These are phyloP conservation scores for Rhodotorula graminis DNA, from an alignment of 768 basidiomycete species.

Conservation along the genomic window DNA sequence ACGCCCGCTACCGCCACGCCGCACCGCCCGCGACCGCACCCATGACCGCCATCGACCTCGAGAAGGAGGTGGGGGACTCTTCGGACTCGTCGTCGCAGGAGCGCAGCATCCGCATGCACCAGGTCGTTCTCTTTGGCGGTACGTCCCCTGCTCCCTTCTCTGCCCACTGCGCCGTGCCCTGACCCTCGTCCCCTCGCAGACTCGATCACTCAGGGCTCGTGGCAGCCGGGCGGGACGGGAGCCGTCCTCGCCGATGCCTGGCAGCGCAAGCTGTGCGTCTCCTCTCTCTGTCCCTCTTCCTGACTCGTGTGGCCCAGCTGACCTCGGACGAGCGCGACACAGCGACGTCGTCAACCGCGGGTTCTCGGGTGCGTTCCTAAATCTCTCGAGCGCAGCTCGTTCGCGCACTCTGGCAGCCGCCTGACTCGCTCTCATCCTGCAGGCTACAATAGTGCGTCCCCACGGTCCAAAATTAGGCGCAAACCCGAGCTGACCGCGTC, in stretches of 20 bases:
- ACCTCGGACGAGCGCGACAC: neutral
- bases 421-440: too few relatives aligned
- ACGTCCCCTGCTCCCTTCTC: neutral
- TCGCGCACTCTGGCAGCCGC: too few relatives aligned
- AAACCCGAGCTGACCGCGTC: neutral
- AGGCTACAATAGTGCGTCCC: constrained; percentile 38
- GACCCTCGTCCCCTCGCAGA: neutral
- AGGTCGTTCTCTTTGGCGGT: constrained; percentile 35
- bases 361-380: constrained; percentile 21
- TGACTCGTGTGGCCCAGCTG: neutral
- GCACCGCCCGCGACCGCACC: neutral
- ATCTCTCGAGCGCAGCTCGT: neutral
- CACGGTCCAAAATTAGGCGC: accelerated
- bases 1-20: constrained; percentile 4
- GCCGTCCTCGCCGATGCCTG: constrained; percentile 24
- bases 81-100: neutral
- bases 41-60: neutral
- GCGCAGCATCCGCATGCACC: constrained; percentile 16
- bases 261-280: constrained; percentile 35
- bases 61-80: neutral
- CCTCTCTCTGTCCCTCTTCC: neutral
- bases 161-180: accelerated
- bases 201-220: constrained; percentile 36
- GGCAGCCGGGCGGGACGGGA: constrained; percentile 28
- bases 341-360: constrained; percentile 39